Evolutionary conservation across 2,329 filamentous ascomycete genomes (phyloP).

Genomic region (Sclerotinia subarctica): DNA sequence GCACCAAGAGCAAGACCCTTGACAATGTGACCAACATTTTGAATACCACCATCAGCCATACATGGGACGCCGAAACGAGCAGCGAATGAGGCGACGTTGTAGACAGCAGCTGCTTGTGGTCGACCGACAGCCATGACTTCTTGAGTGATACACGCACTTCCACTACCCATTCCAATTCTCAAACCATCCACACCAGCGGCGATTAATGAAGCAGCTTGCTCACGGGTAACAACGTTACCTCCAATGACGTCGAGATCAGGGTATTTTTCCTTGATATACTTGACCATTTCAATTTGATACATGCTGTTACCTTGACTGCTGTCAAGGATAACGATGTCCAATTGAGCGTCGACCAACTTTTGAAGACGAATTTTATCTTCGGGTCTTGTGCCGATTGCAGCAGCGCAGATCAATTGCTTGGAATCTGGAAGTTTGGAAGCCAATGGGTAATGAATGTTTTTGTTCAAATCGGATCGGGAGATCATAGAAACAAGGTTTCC

Average conservation of each 20-base stretch:
- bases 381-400: conserved; percentile 90
- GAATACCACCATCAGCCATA: conserved; percentile 95
- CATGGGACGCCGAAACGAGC: conserved; percentile 93
- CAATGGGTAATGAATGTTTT: conserved; percentile 95
- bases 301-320: conserved; percentile 97
- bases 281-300: conserved; percentile 98
- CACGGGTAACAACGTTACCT: conserved; percentile 96
- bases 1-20: conserved; percentile 95
- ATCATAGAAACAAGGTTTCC: conserved; percentile 90
- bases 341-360: conserved; percentile 87
- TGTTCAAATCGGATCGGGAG: conserved; percentile 92
- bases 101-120: conserved; percentile 90
- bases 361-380: conserved; percentile 85
- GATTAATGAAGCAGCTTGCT: conserved; percentile 90
- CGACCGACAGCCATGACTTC: conserved; percentile 99
- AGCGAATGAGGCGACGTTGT: conserved; percentile 84
- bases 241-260: conserved; percentile 90
- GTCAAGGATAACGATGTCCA: conserved; percentile 94
- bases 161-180: conserved; percentile 97
- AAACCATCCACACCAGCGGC: conserved; percentile 93
- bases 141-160: conserved; percentile 97
- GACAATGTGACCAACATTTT: conserved; percentile 98
- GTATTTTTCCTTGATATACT: conserved; percentile 86
- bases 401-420: conserved; percentile 95
- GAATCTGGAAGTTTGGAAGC: conserved; percentile 95